These are phyloP conservation scores for Ceriops decandra DNA, from an alignment of 345 rosid genomes.

Conservation along the genomic window DNA sequence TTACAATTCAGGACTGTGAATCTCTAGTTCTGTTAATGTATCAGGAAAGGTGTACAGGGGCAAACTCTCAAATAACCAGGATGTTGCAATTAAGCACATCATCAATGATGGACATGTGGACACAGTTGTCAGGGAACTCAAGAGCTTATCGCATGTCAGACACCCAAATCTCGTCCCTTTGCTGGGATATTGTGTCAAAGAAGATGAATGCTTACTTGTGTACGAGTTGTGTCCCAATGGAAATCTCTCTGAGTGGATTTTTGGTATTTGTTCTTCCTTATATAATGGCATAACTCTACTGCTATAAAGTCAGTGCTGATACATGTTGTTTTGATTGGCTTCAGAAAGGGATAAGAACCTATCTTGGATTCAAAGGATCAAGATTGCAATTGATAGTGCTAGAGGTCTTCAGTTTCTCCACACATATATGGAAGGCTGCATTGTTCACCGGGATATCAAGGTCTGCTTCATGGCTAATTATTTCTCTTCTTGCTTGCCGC, in stretches of 20 bases:
- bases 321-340: not conserved
- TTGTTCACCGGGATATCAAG: conserved; percentile 56
- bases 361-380: conserved; percentile 47
- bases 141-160: conserved; percentile 29
- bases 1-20: not conserved
- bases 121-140: conserved; percentile 48
- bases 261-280: conserved; percentile 22
- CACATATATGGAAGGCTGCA: conserved; percentile 44
- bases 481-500: too few species aligned
- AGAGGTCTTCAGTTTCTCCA: conserved; percentile 49
- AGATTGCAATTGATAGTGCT: conserved; percentile 45
- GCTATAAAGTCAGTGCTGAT: not conserved
- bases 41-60: conserved; percentile 54
- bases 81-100: conserved; percentile 46
- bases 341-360: conserved; percentile 40
- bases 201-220: conserved; percentile 44
- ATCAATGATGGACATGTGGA: conserved; percentile 38
- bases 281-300: not conserved
- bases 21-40: not conserved
- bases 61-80: conserved; percentile 28
- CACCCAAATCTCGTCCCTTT: conserved; percentile 44
- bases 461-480: conserved; percentile 13
- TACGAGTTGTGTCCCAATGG: conserved; percentile 49
- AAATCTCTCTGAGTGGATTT: conserved; percentile 49
- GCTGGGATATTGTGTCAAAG: conserved; percentile 39